These are phyloP conservation scores for Middelhovenomyces tepae DNA, from an alignment of 805 yeast genomes.

Conservation along the genomic window DNA sequence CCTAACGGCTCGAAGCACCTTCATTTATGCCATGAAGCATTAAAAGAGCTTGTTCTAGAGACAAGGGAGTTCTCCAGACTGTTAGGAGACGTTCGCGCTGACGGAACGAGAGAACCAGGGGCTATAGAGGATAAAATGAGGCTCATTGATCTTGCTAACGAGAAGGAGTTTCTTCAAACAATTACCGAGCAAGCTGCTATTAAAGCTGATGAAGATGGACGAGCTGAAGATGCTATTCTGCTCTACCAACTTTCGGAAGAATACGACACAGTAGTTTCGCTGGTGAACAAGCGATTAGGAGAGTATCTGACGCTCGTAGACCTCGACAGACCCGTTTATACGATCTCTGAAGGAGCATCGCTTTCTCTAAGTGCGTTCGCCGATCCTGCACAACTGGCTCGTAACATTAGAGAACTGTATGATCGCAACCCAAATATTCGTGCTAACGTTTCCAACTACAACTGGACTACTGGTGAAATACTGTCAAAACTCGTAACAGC, in stretches of 20 bases:
- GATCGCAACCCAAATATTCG: constrained; percentile 52
- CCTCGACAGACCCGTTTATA: constrained; percentile 45
- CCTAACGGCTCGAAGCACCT: constrained; percentile 30
- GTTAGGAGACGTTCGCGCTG: constrained; percentile 72
- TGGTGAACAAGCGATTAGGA: constrained; percentile 69
- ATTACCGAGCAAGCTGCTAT: constrained; percentile 81
- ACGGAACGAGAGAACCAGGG: constrained; percentile 76
- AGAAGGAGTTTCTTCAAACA: constrained; percentile 51
- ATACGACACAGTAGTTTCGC: constrained; percentile 65
- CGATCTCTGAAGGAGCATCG: constrained; percentile 24
- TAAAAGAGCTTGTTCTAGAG: constrained; percentile 75
- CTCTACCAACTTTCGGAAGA: constrained; percentile 86
- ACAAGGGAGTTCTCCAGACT: constrained; percentile 76
- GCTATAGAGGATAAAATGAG: constrained; percentile 69
- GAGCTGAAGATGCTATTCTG: constrained; percentile 73
- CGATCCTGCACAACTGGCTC: constrained; percentile 31
- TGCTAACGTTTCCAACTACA: constrained; percentile 42
- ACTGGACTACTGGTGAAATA: constrained; percentile 55
- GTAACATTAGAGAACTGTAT: constrained; percentile 30
- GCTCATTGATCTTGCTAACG: constrained; percentile 49
- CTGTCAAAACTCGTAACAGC: constrained; percentile 62
- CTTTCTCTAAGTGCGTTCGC: constrained; percentile 25
- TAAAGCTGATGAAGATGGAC: constrained; percentile 85
- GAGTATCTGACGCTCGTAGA: constrained; percentile 68
- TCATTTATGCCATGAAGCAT: constrained; percentile 61